Evolutionary conservation across 192 early-diverging fungal species (phyloP).

Genomic region (Entomortierella beljakovae): DNA sequence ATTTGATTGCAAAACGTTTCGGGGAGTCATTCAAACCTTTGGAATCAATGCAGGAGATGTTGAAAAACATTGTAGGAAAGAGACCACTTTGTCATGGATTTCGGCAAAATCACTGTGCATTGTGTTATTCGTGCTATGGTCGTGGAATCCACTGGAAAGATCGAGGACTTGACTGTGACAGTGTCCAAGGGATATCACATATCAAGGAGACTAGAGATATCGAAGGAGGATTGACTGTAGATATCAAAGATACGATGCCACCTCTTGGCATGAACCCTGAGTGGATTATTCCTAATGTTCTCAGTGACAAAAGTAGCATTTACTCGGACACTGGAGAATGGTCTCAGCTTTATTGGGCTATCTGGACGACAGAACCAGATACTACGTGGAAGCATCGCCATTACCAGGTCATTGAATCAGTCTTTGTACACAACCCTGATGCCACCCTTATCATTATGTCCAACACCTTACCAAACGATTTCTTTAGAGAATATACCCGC

Average conservation of each 20-base stretch:
- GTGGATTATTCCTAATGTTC: constrained; percentile 63
- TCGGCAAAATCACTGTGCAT: constrained; percentile 56
- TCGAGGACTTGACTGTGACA: constrained; percentile 65
- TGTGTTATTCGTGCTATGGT: constrained; percentile 67
- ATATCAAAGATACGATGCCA: constrained; percentile 49
- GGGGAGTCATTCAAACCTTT: constrained; percentile 50
- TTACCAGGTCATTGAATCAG: constrained; percentile 63
- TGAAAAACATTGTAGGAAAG: constrained; percentile 58
- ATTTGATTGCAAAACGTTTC: constrained; percentile 73
- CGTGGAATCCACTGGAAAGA: constrained; percentile 65
- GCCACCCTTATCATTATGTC: constrained; percentile 65
- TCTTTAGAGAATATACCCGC: constrained; percentile 62
- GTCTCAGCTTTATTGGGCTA: constrained; percentile 67
- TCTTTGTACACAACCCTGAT: constrained; percentile 66
- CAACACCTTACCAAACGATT: constrained; percentile 59
- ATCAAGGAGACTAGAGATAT: constrained; percentile 13
- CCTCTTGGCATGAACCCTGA: constrained; percentile 49
- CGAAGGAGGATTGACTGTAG: constrained; percentile 10
- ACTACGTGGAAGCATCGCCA: constrained; percentile 64
- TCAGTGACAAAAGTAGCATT: constrained; percentile 60
- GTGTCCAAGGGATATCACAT: constrained; percentile 63
- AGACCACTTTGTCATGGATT: constrained; percentile 63
- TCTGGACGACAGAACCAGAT: constrained; percentile 64
- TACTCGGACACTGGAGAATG: constrained; percentile 65
- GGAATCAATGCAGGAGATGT: constrained; percentile 67